Evolutionary conservation across 208 protist species (phyloP), one percentile per base, ranked within the genome.

Genomic region (Entamoeba histolytica): DNA sequence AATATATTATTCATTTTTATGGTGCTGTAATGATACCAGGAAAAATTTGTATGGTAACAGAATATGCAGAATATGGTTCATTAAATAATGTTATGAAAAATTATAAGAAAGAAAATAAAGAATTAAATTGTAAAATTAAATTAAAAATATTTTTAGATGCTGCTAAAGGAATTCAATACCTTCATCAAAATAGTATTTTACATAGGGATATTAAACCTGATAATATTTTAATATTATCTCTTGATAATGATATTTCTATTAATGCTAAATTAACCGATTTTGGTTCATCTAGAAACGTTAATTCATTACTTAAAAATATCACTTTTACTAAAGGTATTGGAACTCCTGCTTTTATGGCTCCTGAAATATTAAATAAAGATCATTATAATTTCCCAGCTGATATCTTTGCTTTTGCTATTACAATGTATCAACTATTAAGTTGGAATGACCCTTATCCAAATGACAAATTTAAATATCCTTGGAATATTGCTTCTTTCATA

Each of bases 171-270:
- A 96, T 99, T 78, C 96, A 97, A n/a, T 98, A 98, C 51, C 19
- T 99, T 93, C 98, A 99, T 95, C 94, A 95, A 73, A 97, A 98
- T 91, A 98, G 97, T 51, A 98, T 99, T 93, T 97, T 98, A n/a
- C 98, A 99, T 95, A 95, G 98, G 49, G 98, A 99, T 94, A 96
- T 99, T 92, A 99, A 99, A 95, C 98, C 78, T 19, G 97, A 98
- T 94, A 99, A 99, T 95, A 94, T 96, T 55, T 94, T 97, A 14
- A 91, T 97, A 1, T 12, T 87, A 39, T 87, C 61, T 87, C 8
- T 12, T 12, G 50, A 55, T 55, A 87, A 87, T 87, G 61, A 87
- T 31, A 87, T 31, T 10, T 47, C 44, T 47, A 14, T 87, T 12
- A 87, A 87, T 87, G 61, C 61, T 6, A 87, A 87, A 87, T 87